A percentile compares a stretch with the other conserved stretches of the same genome.
phyloP scores from a whole-genome alignment of 192 early-diverging fungal genomes.

The Entomortierella parvispora region DNA sequence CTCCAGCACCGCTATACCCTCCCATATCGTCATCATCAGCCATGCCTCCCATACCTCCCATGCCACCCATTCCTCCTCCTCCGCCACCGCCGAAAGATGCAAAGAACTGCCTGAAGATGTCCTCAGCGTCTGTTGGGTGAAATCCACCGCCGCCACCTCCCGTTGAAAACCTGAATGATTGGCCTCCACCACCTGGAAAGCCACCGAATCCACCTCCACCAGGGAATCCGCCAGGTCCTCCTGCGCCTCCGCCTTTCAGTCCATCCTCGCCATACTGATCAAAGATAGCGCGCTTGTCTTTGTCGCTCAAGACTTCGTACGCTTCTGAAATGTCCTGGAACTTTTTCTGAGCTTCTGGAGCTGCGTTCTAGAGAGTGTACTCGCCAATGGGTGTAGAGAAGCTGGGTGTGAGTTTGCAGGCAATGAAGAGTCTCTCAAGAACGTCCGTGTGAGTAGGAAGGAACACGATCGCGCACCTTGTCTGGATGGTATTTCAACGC shows the following conservation, averaged over 20 bases:
- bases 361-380: slow-evolving; percentile 36
- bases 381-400: too few relatives aligned
- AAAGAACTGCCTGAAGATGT: slow-evolving; percentile 94
- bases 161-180: slow-evolving; percentile 65
- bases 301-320: slow-evolving; percentile 94
- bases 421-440: too few relatives aligned
- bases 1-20: slow-evolving; percentile 42
- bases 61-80: slow-evolving; percentile 22
- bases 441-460: too few relatives aligned
- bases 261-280: slow-evolving; percentile 97
- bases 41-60: slow-evolving; percentile 54
- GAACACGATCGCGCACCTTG: slow-evolving; percentile 55
- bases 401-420: too few relatives aligned
- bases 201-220: slow-evolving; percentile 67
- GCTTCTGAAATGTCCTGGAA: slow-evolving; percentile 99
- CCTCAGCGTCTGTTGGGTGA: slow-evolving; percentile 79
- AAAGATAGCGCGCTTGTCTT: slow-evolving; percentile 93
- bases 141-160: slow-evolving; percentile 66
- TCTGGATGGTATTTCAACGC: slow-evolving; percentile 81
- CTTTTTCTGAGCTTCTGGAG: slow-evolving; percentile 70
- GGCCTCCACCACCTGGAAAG: slow-evolving; percentile 73
- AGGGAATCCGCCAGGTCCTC: slow-evolving; percentile 59
- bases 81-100: slow-evolving; percentile 65
- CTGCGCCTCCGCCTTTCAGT: slow-evolving; percentile 79
- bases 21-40: slow-evolving; percentile 60